Evolutionary conservation across 1,139 yeast genomes (phyloP), one percentile per base, ranked within the genome.

Genomic region (Citeromyces siamensis): DNA sequence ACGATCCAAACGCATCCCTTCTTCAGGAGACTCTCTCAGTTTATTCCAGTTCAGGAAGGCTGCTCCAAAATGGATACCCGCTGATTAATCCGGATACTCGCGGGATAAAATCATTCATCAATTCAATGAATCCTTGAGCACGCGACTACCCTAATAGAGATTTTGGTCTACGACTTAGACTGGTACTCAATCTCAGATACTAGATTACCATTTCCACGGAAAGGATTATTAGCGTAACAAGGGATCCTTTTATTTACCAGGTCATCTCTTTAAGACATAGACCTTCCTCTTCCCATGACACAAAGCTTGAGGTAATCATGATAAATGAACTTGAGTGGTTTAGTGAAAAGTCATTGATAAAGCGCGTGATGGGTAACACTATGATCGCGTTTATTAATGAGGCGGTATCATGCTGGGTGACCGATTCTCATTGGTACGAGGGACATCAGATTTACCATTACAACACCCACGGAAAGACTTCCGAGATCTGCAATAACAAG

Each of bases 11-110:
- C 32, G 44, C 46, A 16, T 40, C 47, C 22, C 37, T 41, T 6
- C 61, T 59, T 37, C 58, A 56, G 34, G 75, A 68, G 40, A 42
- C 62, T 5, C 46, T 68, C 13, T 53, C 62, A 0, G 62, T 68
- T 0, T 68, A 55, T 44, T 59, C 61, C 29, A 55, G 48, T 13
- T 58, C 48, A 16, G 64, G 64, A 1, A 58, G 51, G 38, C 42
- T 68, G 8, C 50, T 69, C 17, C 76, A 70, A 44, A 68, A 66
- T 46, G 75, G 75, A 0, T 55, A 55, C 21, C 66, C 68, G 1
- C 42, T 59, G 10, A 44, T 32, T 48, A 51, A 37, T 41, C 47
- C 37, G 57, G 59, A 41, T n/a, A 34, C 44, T 6, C 45, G 46
- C 12, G 35, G 51, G 18, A 44, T 52, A 4, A 47, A 47, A 35